Evolutionary conservation across 345 rosid genomes (phyloP), one percentile per base, ranked within the genome.

Genomic region (Lagerstroemia speciosa): DNA sequence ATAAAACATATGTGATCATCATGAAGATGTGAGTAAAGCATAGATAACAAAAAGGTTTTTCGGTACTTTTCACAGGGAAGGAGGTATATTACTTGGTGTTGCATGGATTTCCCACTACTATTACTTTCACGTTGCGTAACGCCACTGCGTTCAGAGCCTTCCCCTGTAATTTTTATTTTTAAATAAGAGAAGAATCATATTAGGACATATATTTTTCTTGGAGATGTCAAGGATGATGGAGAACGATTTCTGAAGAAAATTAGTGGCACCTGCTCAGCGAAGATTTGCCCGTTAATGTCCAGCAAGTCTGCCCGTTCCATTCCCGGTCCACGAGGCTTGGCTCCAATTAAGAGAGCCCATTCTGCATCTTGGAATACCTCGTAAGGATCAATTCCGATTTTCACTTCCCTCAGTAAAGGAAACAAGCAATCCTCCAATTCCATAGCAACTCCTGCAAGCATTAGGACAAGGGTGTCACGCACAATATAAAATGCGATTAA

Each of bases 281-380:
- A 94, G 62, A 94, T 94, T 74, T 94, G 86, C 3, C 99, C 99
- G 58, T 94, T 94, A 64, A 91, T 85, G 65, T 91, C 99, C 72
- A 94, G 78, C 76, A 94, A 84, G 69, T 2, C 89, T 62, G 99
- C 99, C 74, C 96, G 89, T 76, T 91, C 99, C 90, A 94, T 81
- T 69, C 99, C 97, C 67, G 96, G 99, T 8, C 99, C 99, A 77
- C 99, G 92, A 57, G 99, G 99, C 82, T 91, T 94, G 62, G 99
- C 99, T 58, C 97, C 99, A 53, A 94, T 94, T 67, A 94, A 73
- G 70, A 94, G 88, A 81, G 97, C 97, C 99, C 97, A 94, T 70
- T 91, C 91, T 22, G 83, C 97, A 78, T 94, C 99, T 83, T 89
- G 86, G 69, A 89, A 94, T 64, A 94, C 79, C 68, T 94, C 99